A percentile compares a stretch with the other conserved stretches of the same genome.
Evolutionary conservation across 495 filamentous ascomycete species (phyloP).

Genomic region (Lophium mytilinum): DNA sequence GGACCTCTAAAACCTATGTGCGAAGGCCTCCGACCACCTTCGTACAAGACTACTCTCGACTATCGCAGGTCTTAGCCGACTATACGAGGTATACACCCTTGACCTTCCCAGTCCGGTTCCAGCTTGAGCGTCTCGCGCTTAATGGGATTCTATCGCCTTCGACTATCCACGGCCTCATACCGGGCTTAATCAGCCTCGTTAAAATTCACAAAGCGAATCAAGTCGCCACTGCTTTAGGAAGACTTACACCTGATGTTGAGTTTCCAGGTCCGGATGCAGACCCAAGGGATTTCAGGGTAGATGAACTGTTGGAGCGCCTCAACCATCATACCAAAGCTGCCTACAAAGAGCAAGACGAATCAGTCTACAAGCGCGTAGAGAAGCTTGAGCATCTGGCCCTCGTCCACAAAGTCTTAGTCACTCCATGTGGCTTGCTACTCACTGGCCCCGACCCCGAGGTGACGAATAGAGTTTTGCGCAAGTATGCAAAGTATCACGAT

Average conservation of each 20-base stretch:
- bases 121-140: background rate
- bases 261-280: too few species aligned
- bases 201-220: too few species aligned
- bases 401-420: conserved; percentile 56
- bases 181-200: too few species aligned
- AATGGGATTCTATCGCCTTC: background rate
- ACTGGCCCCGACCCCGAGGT: conserved; percentile 62
- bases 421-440: conserved; percentile 59
- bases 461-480: conserved; percentile 66
- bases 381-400: conserved; percentile 2
- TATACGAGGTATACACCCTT: background rate
- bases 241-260: too few species aligned
- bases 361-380: background rate
- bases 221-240: too few species aligned
- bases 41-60: background rate
- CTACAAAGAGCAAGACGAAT: background rate
- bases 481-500: conserved; percentile 53
- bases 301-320: too few species aligned
- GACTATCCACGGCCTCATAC: too few species aligned
- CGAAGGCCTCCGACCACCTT: background rate
- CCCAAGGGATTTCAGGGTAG: too few species aligned
- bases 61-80: background rate
- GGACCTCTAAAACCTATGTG: background rate
- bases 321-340: too few species aligned
- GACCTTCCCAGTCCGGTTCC: background rate